Evolutionary conservation across 352 stramenopile genomes (phyloP), one percentile per base, ranked within the genome.

Genomic region (Globisporangium paddicum): DNA sequence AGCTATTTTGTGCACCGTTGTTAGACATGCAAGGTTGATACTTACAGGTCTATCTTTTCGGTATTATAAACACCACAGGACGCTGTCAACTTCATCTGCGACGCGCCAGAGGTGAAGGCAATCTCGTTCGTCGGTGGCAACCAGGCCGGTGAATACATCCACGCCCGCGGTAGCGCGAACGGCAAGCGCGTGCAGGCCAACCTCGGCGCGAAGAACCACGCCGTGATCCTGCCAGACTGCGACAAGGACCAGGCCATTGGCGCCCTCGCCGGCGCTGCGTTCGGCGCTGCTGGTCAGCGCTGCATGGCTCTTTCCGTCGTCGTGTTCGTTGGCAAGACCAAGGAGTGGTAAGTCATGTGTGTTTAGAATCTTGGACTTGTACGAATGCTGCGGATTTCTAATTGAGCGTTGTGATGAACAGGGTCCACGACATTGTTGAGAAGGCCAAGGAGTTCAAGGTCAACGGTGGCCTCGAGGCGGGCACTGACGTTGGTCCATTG

Each of bases 131-230:
- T 99, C 1, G 95, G 95, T 48, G 83, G 88, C 32, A 97, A 98
- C 71, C 65, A 79, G 53, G 96, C 93, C 0, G 96, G 95, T 21
- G 89, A 98, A 65, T 96, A 98, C 79, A 98, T 99, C 66, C 86
- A 97, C 74, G 80, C 89, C 9, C 77, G 89, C 49, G 83, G 87
- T 23, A 90, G 74, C 44, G 74, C 65, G 25, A 94, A 96, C 69
- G 94, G 91, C 63, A 98, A 98, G 78, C 87, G 94, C 45, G 94
- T 98, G 44, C 93, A 98, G 70, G 85, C 95, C 49, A 99, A 99
- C 83, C 70, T 99, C 6, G 96, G 95, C 28, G 97, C 97, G 55
- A 99, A 99, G 83, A 99, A 99, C 77, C 97, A 99, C 79, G 95
- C 87, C n/a, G 89, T 98, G 18, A 86, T 99, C 48, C 75, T 99